phyloP scores from a whole-genome alignment of 139 green algal species.

The Chlorella sp. region DNA sequence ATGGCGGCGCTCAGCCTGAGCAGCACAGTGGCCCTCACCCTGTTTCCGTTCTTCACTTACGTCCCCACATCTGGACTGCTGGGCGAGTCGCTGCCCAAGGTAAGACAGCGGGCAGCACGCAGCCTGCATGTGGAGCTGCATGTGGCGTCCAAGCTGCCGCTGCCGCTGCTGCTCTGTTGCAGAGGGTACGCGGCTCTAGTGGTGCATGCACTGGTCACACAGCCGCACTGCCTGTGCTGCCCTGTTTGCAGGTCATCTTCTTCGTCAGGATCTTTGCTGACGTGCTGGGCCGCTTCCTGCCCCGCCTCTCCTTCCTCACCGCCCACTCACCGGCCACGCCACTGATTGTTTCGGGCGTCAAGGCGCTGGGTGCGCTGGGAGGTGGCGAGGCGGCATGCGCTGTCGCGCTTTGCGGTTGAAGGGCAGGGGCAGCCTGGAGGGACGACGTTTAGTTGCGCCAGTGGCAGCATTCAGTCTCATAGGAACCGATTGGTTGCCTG shows the following conservation, averaged over 20 bases:
- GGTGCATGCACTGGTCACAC: too few relatives aligned
- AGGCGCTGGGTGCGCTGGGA: slow-evolving; percentile 9
- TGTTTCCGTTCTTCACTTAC: slow-evolving; percentile 88
- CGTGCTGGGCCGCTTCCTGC: slow-evolving; percentile 71
- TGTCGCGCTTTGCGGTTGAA: too few relatives aligned
- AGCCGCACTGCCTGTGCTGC: too few relatives aligned
- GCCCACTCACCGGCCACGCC: slow-evolving; percentile 48
- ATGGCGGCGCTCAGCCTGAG: slow-evolving; percentile 58
- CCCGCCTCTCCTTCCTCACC: slow-evolving; percentile 55
- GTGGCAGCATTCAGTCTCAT: too few relatives aligned
- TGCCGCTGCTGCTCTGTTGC: too few relatives aligned
- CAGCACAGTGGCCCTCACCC: slow-evolving; percentile 57
- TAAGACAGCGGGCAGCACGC: slow-evolving; percentile 1
- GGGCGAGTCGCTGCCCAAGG: slow-evolving; percentile 70
- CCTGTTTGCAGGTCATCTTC: slow-evolving; percentile 72
- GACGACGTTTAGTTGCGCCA: too few relatives aligned
- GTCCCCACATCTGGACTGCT: slow-evolving; percentile 64
- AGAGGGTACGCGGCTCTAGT: too few relatives aligned
- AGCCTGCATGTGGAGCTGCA: too few relatives aligned
- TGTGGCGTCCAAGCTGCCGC: too few relatives aligned
- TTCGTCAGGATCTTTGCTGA: slow-evolving; percentile 80
- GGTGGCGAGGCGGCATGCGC: too few relatives aligned
- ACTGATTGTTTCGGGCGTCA: slow-evolving; percentile 43
- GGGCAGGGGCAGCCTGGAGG: too few relatives aligned
- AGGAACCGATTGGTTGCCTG: too few relatives aligned